Evolutionary conservation across 1,284 basidiomycete species (phyloP).

Genomic region (Cutaneotrichosporon spelunceum): DNA sequence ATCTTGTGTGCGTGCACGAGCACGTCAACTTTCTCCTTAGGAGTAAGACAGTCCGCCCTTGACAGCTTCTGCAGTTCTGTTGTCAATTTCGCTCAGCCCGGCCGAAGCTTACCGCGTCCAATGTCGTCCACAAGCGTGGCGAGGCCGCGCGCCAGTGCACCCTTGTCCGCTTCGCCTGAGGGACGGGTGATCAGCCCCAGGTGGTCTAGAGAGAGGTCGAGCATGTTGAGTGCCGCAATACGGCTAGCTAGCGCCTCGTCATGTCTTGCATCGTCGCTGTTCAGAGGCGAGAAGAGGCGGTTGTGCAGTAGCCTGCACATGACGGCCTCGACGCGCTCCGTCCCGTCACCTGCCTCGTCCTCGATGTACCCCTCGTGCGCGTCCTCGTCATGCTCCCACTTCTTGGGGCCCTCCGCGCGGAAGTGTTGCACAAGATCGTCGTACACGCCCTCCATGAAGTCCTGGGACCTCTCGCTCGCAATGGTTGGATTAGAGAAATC

Average conservation of each 20-base stretch:
- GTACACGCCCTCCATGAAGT: conserved; percentile 65
- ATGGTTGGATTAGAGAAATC: conserved; percentile 46
- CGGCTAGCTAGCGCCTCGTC: conserved; percentile 83
- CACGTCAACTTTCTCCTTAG: conserved; percentile 72
- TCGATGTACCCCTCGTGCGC: conserved; percentile 37
- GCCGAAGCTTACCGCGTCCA: conserved; percentile 63
- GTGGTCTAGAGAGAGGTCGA: conserved; percentile 80
- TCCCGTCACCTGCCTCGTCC: conserved; percentile 49
- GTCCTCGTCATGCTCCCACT: conserved; percentile 1
- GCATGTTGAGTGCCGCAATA: conserved; percentile 82
- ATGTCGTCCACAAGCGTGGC: conserved; percentile 66
- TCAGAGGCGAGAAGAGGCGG: conserved; percentile 62
- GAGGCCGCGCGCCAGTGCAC: conserved; percentile 58
- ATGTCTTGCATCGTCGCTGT: conserved; percentile 74
- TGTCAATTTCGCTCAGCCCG: not conserved
- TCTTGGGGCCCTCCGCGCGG: conserved; percentile 3
- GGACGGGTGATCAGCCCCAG: conserved; percentile 71
- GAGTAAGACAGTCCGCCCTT: conserved; percentile 58
- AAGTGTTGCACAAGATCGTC: conserved; percentile 55
- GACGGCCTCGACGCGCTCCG: conserved; percentile 68
- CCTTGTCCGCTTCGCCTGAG: conserved; percentile 45
- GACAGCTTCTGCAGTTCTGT: conserved; percentile 70
- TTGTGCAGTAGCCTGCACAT: conserved; percentile 72
- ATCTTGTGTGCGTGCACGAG: conserved; percentile 78
- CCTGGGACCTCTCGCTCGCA: conserved; percentile 63